Conservation (phyloP, 768 basidiomycete species). For the Strobilomyces confusus region DNA sequence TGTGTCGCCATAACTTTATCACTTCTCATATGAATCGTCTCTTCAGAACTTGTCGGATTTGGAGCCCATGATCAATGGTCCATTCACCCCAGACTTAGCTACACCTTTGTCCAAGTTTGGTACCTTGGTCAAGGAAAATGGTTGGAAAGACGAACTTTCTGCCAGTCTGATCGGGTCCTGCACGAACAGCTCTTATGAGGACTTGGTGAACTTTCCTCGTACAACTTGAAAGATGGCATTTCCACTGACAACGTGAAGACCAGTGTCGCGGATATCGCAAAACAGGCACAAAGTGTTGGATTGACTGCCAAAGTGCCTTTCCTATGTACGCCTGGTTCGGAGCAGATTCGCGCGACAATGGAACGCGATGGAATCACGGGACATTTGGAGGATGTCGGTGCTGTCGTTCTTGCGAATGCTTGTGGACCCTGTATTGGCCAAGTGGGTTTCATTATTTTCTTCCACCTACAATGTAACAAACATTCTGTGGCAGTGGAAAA, state of each 20-base stretch:
- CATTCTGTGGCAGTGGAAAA: constrained; percentile 69
- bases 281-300: constrained; percentile 83
- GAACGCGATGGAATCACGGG: constrained; percentile 88
- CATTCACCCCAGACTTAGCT: constrained; percentile 95
- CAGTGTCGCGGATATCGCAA: constrained; percentile 84
- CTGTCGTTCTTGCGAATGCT: constrained; percentile 91
- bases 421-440: constrained; percentile 99
- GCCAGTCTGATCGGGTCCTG: constrained; percentile 97
- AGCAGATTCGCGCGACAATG: constrained; percentile 96
- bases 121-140: constrained; percentile 71
- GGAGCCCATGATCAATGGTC: constrained; percentile 93
- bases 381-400: constrained; percentile 84
- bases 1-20: constrained; percentile 23
- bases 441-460: constrained; percentile 35
- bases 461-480: not conserved
- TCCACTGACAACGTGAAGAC: constrained; percentile 47
- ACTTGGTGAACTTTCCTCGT: constrained; percentile 55
- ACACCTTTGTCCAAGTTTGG: constrained; percentile 92
- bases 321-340: constrained; percentile 86
- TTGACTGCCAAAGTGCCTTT: constrained; percentile 82
- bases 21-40: not conserved
- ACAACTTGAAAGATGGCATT: not conserved
- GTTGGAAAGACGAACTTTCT: constrained; percentile 92
- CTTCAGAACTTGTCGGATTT: constrained; percentile 78
- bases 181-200: constrained; percentile 97